These are phyloP conservation scores for Echium plantagineum DNA, from an alignment of 257 asterid genomes.

Conservation along the genomic window DNA sequence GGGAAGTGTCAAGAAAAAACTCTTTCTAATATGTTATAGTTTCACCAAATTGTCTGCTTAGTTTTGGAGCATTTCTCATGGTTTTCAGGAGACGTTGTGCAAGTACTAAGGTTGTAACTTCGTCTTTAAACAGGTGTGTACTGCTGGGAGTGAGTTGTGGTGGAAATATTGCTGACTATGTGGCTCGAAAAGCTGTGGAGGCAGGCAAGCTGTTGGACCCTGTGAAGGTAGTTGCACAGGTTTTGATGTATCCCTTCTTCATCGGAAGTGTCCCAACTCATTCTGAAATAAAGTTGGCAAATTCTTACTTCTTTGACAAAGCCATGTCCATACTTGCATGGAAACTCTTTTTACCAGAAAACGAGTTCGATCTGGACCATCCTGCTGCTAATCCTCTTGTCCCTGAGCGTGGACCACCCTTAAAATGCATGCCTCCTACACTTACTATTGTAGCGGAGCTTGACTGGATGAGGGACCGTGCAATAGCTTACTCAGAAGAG, in stretches of 20 bases:
- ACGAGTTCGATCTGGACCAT: slow-evolving; percentile 69
- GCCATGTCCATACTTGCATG: slow-evolving; percentile 74
- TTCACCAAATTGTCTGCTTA: not conserved
- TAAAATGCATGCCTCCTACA: slow-evolving; percentile 83
- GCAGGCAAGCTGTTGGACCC: slow-evolving; percentile 74
- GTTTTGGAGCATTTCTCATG: too few relatives aligned
- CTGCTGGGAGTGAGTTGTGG: slow-evolving; percentile 97
- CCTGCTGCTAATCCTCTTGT: slow-evolving; percentile 75
- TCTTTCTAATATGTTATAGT: not conserved
- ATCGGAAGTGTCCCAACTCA: slow-evolving; percentile 76
- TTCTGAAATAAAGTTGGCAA: slow-evolving; percentile 72
- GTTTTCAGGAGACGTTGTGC: not conserved
- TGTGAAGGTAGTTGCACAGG: slow-evolving; percentile 89
- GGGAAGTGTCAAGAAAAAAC: not conserved
- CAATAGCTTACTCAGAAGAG: slow-evolving; percentile 88
- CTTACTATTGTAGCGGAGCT: slow-evolving; percentile 83
- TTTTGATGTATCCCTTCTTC: slow-evolving; percentile 89
- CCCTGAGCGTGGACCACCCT: slow-evolving; percentile 49
- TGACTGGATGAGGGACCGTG: slow-evolving; percentile 91
- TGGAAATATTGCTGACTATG: slow-evolving; percentile 74
- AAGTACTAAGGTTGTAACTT: not conserved
- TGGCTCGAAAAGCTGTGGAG: slow-evolving; percentile 74
- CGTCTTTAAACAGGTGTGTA: slow-evolving; percentile 53
- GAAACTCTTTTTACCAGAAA: slow-evolving; percentile 69
- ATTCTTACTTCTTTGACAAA: slow-evolving; percentile 89